Evolutionary conservation across 2,329 filamentous ascomycete genomes (phyloP).

Genomic region (Fusarium sp.): DNA sequence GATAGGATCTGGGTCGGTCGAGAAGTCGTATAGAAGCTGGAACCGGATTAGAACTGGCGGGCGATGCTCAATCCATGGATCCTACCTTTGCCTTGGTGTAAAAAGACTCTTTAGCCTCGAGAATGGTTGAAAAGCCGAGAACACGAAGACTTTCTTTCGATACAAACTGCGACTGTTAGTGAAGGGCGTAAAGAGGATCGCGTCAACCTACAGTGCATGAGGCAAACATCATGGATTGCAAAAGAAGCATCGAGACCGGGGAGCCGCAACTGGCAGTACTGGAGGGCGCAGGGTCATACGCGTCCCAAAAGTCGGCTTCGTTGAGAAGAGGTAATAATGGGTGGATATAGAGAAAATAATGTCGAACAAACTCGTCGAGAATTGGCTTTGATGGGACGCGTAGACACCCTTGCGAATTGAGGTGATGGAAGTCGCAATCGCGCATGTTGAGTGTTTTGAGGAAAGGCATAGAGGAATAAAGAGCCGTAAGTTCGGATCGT

Average conservation of each 20-base stretch:
- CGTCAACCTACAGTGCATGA: slow-evolving; percentile 36
- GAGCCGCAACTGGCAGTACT: slow-evolving; percentile 7
- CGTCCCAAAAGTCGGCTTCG: slow-evolving; percentile 38
- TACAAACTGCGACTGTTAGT: slow-evolving; percentile 32
- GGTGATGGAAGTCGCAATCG: slow-evolving; percentile 33
- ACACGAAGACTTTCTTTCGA: slow-evolving; percentile 29
- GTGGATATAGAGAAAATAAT: slow-evolving; percentile 44
- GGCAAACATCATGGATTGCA: slow-evolving; percentile 44
- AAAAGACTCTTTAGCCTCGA: slow-evolving; percentile 38
- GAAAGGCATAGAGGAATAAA: slow-evolving; percentile 42
- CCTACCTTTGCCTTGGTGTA: slow-evolving; percentile 44
- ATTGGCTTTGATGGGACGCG: slow-evolving; percentile 39
- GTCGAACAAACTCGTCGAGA: slow-evolving; percentile 39
- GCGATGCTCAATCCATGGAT: fast-evolving
- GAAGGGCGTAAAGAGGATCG: too few species aligned
- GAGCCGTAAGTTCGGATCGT: slow-evolving; percentile 34
- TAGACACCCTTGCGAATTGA: slow-evolving; percentile 36
- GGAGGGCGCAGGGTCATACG: slow-evolving; percentile 18
- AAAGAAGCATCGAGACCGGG: slow-evolving; percentile 32
- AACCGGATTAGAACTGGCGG: background rate
- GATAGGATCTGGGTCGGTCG: slow-evolving; percentile 37
- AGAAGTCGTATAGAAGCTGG: slow-evolving; percentile 40
- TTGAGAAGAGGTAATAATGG: slow-evolving; percentile 36
- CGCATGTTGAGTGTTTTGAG: slow-evolving; percentile 31
- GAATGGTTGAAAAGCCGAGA: slow-evolving; percentile 35